These are phyloP conservation scores for Chaetomiaceae sp. DNA, from an alignment of 2,329 filamentous ascomycete species.

Conservation along the genomic window DNA sequence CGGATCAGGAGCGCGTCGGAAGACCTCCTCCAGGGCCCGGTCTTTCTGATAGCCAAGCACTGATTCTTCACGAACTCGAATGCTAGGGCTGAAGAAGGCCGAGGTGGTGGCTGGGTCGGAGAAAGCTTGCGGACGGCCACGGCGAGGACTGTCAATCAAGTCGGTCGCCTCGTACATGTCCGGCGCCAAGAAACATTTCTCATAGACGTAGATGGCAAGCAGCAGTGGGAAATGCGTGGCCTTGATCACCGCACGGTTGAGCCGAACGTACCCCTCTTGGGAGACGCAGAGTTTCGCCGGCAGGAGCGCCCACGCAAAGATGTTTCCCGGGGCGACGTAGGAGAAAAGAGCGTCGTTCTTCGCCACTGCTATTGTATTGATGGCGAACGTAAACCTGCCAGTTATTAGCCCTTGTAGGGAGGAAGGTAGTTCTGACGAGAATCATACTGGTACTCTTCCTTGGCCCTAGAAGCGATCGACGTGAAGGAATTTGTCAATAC, in stretches of 20 bases:
- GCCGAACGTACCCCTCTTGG: slow-evolving; percentile 70
- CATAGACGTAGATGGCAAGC: slow-evolving; percentile 81
- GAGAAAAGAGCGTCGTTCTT: slow-evolving; percentile 97
- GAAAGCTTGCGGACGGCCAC: slow-evolving; percentile 46
- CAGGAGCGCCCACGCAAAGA: slow-evolving; percentile 83
- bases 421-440: neutral
- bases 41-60: slow-evolving; percentile 87
- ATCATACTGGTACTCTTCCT: slow-evolving; percentile 72
- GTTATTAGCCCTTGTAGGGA: slow-evolving; percentile 8
- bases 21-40: slow-evolving; percentile 83
- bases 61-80: slow-evolving; percentile 75
- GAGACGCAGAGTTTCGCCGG: slow-evolving; percentile 76
- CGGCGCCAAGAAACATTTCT: slow-evolving; percentile 69
- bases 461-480: slow-evolving; percentile 87
- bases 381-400: slow-evolving; percentile 73
- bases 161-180: slow-evolving; percentile 78
- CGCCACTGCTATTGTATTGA: slow-evolving; percentile 96
- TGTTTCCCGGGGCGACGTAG: slow-evolving; percentile 85
- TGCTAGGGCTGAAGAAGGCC: slow-evolving; percentile 66
- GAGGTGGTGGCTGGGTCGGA: slow-evolving; percentile 48
- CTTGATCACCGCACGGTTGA: slow-evolving; percentile 91
- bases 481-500: slow-evolving; percentile 97
- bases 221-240: slow-evolving; percentile 82
- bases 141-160: slow-evolving; percentile 65
- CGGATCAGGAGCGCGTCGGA: slow-evolving; percentile 65